These are phyloP conservation scores for Kwoniella heveanensis DNA, from an alignment of 768 basidiomycete species.

Conservation along the genomic window DNA sequence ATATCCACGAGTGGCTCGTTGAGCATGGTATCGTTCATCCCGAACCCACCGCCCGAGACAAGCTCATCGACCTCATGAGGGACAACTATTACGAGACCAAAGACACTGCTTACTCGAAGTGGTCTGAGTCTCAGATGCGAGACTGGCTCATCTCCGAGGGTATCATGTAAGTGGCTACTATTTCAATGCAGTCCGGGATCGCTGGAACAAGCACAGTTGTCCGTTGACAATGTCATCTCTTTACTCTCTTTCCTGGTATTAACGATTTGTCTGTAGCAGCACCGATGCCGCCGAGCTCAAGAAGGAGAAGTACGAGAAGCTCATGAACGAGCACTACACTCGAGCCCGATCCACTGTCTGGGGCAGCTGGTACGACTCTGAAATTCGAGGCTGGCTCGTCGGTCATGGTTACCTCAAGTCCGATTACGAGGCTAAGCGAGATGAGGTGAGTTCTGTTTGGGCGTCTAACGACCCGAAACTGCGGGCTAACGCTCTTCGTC, in stretches of 20 bases:
- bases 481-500: neutral
- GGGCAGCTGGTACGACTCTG: conserved; percentile 71
- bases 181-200: neutral
- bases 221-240: neutral
- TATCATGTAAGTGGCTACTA: conserved; percentile 44
- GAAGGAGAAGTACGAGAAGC: conserved; percentile 75
- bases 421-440: conserved; percentile 70
- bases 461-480: too few relatives aligned
- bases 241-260: conserved; percentile 10
- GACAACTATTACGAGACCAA: conserved; percentile 70
- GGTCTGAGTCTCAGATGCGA: conserved; percentile 51
- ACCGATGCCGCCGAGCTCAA: conserved; percentile 55
- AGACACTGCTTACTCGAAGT: conserved; percentile 55
- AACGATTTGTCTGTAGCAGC: conserved; percentile 32
- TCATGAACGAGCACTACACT: conserved; percentile 62
- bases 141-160: conserved; percentile 56
- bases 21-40: conserved; percentile 72
- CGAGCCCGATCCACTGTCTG: conserved; percentile 56
- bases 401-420: conserved; percentile 71
- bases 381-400: conserved; percentile 78
- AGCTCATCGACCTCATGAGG: conserved; percentile 69
- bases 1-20: conserved; percentile 82
- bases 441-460: conserved; percentile 64
- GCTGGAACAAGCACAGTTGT: conserved; percentile 1
- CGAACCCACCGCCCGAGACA: conserved; percentile 63